These are phyloP conservation scores for Russula sp. DNA, from an alignment of 768 basidiomycete species.

Conservation along the genomic window DNA sequence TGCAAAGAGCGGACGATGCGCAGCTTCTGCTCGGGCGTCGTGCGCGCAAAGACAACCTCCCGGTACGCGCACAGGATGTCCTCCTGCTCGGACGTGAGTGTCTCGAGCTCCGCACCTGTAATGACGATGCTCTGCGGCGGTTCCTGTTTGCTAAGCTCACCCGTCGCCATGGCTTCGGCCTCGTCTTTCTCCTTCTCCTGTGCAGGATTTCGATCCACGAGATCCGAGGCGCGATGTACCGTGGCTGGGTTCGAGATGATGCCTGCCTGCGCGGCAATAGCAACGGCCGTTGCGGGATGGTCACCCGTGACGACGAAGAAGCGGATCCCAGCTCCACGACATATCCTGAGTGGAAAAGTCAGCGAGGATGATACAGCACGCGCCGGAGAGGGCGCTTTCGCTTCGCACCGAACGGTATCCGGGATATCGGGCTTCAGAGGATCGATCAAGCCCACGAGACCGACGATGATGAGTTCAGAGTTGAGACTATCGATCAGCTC, in stretches of 20 bases:
- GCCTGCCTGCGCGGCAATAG: slow-evolving; percentile 59
- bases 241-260: slow-evolving; percentile 39
- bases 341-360: slow-evolving; percentile 28
- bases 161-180: slow-evolving; percentile 7
- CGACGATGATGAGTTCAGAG: slow-evolving; percentile 46
- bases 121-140: slow-evolving; percentile 36
- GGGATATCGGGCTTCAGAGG: slow-evolving; percentile 51
- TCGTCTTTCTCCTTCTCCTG: slow-evolving; percentile 31
- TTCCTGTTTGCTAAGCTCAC: neutral
- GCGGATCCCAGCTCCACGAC: slow-evolving; percentile 52
- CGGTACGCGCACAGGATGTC: slow-evolving; percentile 34
- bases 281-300: slow-evolving; percentile 52
- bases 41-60: slow-evolving; percentile 56
- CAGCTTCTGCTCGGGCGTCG: slow-evolving; percentile 59
- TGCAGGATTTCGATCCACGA: slow-evolving; percentile 29
- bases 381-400: neutral
- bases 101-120: slow-evolving; percentile 34
- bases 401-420: slow-evolving; percentile 36
- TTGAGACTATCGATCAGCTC: slow-evolving; percentile 40
- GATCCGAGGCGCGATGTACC: slow-evolving; percentile 37
- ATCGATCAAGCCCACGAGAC: slow-evolving; percentile 56
- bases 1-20: slow-evolving; percentile 58
- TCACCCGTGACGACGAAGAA: slow-evolving; percentile 62
- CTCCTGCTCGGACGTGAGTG: slow-evolving; percentile 19
- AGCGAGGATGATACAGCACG: neutral